phyloP scores from a whole-genome alignment of 768 basidiomycete genomes.

The Nevesoporus exiguus region DNA sequence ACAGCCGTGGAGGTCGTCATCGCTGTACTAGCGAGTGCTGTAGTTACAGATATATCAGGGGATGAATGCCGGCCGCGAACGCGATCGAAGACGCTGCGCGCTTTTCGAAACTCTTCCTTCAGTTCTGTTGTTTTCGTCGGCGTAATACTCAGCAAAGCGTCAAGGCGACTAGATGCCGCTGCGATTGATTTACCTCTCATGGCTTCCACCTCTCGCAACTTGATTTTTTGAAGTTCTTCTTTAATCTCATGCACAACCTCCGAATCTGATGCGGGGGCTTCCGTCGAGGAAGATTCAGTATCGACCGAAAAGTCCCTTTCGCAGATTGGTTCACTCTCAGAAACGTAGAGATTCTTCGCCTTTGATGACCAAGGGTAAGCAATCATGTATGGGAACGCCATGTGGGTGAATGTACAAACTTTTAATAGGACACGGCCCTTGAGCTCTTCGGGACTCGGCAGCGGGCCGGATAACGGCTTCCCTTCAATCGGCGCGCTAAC shows the following conservation, averaged over 20 bases:
- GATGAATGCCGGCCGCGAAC: slow-evolving; percentile 33
- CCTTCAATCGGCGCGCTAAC: slow-evolving; percentile 48
- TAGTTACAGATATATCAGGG: slow-evolving; percentile 16
- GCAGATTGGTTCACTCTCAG: slow-evolving; percentile 34
- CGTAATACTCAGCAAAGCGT: slow-evolving; percentile 13
- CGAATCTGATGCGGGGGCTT: slow-evolving; percentile 35
- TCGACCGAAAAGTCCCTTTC: slow-evolving; percentile 36
- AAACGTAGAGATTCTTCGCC: slow-evolving; percentile 76
- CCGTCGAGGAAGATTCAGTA: slow-evolving; percentile 42
- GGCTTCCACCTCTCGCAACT: slow-evolving; percentile 30
- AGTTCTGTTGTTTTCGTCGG: slow-evolving; percentile 28
- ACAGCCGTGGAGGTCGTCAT: slow-evolving; percentile 11
- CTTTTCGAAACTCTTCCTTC: slow-evolving; percentile 39
- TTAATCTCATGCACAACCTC: slow-evolving; percentile 24
- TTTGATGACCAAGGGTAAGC: slow-evolving; percentile 26
- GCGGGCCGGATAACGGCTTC: slow-evolving; percentile 40
- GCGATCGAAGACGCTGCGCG: slow-evolving; percentile 41
- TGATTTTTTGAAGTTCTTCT: slow-evolving; percentile 28
- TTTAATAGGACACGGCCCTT: slow-evolving; percentile 81
- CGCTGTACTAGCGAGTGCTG: slow-evolving; percentile 10
- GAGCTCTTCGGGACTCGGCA: slow-evolving; percentile 86
- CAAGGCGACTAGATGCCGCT: not conserved
- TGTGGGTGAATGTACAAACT: slow-evolving; percentile 37
- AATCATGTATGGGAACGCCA: not conserved
- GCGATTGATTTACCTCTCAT: slow-evolving; percentile 32